These are phyloP conservation scores for Puccinia polysora DNA, from an alignment of 1,284 basidiomycete genomes.

Conservation along the genomic window DNA sequence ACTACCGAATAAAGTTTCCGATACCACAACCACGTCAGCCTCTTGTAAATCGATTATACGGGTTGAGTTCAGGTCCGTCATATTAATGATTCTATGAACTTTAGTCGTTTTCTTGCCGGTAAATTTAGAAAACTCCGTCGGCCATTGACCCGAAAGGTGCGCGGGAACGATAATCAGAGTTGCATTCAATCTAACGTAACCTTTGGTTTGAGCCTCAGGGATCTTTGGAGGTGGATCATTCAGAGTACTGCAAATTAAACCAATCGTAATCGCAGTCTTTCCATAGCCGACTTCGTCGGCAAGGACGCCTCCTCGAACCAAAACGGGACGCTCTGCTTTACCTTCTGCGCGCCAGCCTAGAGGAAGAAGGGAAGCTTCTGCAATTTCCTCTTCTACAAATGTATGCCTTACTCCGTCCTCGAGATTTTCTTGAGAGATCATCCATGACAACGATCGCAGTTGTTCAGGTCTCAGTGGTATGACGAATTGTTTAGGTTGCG, in stretches of 20 bases:
- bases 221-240: conserved; percentile 57
- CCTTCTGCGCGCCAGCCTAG: conserved; percentile 91
- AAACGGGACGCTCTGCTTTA: conserved; percentile 70
- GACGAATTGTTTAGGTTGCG: conserved; percentile 74
- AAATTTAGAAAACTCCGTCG: conserved; percentile 78
- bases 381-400: conserved; percentile 89
- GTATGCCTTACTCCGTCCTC: conserved; percentile 58
- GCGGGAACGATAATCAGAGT: conserved; percentile 83
- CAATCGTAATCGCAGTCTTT: conserved; percentile 90
- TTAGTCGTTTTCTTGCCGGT: conserved; percentile 61
- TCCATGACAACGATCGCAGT: conserved; percentile 84
- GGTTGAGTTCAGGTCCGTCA: conserved; percentile 66
- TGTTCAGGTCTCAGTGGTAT: conserved; percentile 74
- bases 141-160: conserved; percentile 85
- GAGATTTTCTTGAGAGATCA: conserved; percentile 69
- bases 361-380: conserved; percentile 76
- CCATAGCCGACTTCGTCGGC: conserved; percentile 96
- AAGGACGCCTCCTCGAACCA: conserved; percentile 79
- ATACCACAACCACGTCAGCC: conserved; percentile 81
- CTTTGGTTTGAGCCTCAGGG: conserved; percentile 56
- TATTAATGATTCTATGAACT: conserved; percentile 67
- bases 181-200: conserved; percentile 70
- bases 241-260: conserved; percentile 68
- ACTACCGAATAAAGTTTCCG: conserved; percentile 77
- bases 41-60: conserved; percentile 72